A percentile compares a stretch with the other conserved stretches of the same genome.
Conservation (phyloP, 2,329 filamentous ascomycete species). For the Pestalotiopsis sp. region DNA sequence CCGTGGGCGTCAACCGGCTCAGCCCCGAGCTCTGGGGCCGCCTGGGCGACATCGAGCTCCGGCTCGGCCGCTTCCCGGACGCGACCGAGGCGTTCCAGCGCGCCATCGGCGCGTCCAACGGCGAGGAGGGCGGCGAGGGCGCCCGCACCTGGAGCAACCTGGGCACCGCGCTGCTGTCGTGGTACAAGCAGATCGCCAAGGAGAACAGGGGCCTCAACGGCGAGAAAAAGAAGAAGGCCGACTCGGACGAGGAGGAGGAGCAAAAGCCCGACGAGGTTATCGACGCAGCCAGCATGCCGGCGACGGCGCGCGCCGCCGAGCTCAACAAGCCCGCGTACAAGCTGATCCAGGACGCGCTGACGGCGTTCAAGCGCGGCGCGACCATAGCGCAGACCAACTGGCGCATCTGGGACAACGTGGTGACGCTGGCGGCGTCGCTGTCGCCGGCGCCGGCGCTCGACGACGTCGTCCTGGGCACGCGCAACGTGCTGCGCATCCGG, state of each 20-base stretch:
- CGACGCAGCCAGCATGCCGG: constrained; percentile 26
- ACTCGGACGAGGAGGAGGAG: constrained; percentile 27
- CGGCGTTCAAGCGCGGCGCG: constrained; percentile 86
- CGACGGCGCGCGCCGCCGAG: constrained; percentile 31
- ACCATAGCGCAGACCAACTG: constrained; percentile 82
- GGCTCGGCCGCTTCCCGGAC: constrained; percentile 74
- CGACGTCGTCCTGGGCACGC: constrained; percentile 77
- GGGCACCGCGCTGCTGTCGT: constrained; percentile 77
- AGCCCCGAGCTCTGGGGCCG: constrained; percentile 88
- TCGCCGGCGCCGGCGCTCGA: constrained; percentile 68
- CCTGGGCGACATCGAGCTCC: constrained; percentile 83
- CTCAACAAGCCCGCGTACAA: constrained; percentile 53
- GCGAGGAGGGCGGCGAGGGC: constrained; percentile 77
- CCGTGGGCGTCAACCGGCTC: constrained; percentile 77
- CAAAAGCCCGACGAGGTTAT: constrained; percentile 17
- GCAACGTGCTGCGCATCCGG: constrained; percentile 75
- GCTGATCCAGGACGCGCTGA: constrained; percentile 74
- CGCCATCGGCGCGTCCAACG: constrained; percentile 67
- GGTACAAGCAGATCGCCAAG: constrained; percentile 59
- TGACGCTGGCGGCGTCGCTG: constrained; percentile 81
- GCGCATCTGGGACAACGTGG: constrained; percentile 95
- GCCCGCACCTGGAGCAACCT: constrained; percentile 95
- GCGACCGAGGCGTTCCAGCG: constrained; percentile 84
- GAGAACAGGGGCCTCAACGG: constrained; percentile 30
- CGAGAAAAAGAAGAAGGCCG: constrained; percentile 22